Evolutionary conservation across 139 green algal species (phyloP), one percentile per base, ranked within the genome.

Genomic region (Desmodesmus armatus): DNA sequence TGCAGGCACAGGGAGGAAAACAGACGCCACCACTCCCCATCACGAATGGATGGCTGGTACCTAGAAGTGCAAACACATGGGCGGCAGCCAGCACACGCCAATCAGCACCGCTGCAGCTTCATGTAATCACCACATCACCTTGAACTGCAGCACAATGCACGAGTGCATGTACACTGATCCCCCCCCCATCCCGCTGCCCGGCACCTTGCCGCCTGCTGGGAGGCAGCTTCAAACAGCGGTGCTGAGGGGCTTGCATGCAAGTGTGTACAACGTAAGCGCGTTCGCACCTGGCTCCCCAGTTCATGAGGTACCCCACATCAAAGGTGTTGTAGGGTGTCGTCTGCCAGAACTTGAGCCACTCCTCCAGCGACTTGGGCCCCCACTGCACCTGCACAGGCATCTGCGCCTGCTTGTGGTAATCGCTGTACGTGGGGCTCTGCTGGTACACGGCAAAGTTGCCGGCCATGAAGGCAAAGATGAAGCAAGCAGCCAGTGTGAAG

Each of bases 1-100:
- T 96, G 93, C 19, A 96, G 81, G 78, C 93, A 81, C 15, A 91
- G 79, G 5, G 87, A 92, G 21, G 86, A 88, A 63, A 96, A 73
- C 87, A 92, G 94, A 15, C 93, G 84, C 82, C 88, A 89, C 73
- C 85, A 88, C 7, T 87, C 66, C 31, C 84, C 86, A 23, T 19
- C 71, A 40, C 27, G 27, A 35, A 87, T 76, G 40, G 55, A 11
- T 5, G 71, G 71, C 33, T 31, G 19, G 58, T 87, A 87, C 40
- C 82, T 84, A 41, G 29, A 13, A n/a, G 7, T 35, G 60, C 63
- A 41, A 72, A 33, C 9, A 41, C 3, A 41, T 29, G 11, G 29
- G 13, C 1, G 9, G 6, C 9, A 11, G 2, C n/a, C n/a, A n/a
- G n/a, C n/a, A n/a, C n/a, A n/a, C n/a, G n/a, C n/a, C n/a, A 41